Evolutionary conservation across 495 filamentous ascomycete genomes (phyloP), one percentile per base, ranked within the genome.

Genomic region (Geoglossum glabrum): DNA sequence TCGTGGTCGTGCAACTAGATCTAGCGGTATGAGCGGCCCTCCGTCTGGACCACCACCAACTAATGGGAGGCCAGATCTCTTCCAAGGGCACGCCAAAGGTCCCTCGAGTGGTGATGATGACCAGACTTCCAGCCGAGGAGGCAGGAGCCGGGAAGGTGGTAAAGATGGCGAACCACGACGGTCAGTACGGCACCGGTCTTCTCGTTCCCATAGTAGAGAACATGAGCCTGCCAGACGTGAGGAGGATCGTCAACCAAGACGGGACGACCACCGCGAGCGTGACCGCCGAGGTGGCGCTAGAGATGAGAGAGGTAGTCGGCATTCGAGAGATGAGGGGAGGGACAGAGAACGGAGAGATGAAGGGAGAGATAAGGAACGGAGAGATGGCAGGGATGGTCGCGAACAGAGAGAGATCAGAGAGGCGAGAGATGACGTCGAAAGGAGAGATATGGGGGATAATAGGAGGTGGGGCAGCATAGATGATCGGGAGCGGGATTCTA

Each of bases 151-250:
- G 1, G 57, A 55, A 23, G 34, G 47, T 8, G 49, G 50, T 17
- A 36, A 30, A 26, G 57, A 59, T 25, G 56, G 56, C n/a, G 56
- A 58, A 33, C 21, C 56, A 49, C 57, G 57, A 31, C 57, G 57
- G 13, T 47, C 40, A 23, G 56, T 21, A 8, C 56, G 56, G 45
- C 30, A 46, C 25, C 13, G 43, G 56, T 28, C 56, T 19, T 54
- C 27, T 21, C 57, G 57, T 34, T 55, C 57, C 15, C 46, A 55
- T 21, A 54, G 57, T 27, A 46, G 38, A 15, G 57, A 59, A 5
- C 57, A 36, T 4, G 57, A 33, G 13, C 13, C 45, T 17, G 13
- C 15, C 15, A 52, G 57, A 19, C 57, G 57, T 27, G 57, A 59
- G 9, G 45, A 55, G 8, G 57, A 59, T 4, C 43, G 57, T 17